Conservation (phyloP, 495 filamentous ascomycete species). For the Aspergillus haitiensis region DNA sequence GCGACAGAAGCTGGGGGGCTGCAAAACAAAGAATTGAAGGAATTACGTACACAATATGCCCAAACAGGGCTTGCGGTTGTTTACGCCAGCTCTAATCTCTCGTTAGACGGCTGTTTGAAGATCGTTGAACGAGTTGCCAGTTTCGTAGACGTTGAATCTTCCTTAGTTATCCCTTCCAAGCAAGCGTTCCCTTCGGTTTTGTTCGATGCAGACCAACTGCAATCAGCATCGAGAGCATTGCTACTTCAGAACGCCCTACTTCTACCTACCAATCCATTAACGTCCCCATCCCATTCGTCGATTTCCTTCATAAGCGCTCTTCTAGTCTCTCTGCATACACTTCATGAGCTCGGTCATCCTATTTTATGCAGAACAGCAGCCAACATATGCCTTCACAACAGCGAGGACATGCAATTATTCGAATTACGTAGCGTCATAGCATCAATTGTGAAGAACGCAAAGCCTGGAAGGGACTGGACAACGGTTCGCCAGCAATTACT, state of each 20-base stretch:
- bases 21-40: constrained; percentile 50
- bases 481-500: constrained; percentile 64
- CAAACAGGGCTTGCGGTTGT: constrained; percentile 71
- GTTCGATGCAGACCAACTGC: constrained; percentile 39
- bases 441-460: constrained; percentile 49
- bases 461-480: constrained; percentile 68
- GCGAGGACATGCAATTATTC: constrained; percentile 62
- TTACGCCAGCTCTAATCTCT: constrained; percentile 65
- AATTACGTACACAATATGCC: constrained; percentile 63
- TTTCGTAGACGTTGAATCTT: constrained; percentile 57
- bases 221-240: constrained; percentile 46
- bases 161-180: constrained; percentile 34
- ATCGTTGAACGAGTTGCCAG: constrained; percentile 60
- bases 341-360: constrained; percentile 59
- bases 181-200: constrained; percentile 32
- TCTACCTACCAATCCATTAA: constrained; percentile 62
- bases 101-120: constrained; percentile 60
- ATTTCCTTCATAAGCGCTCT: constrained; percentile 65
- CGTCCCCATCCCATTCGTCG: constrained; percentile 60
- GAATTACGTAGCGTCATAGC: constrained; percentile 65
- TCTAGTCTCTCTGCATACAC: constrained; percentile 64
- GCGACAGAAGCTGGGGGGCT: constrained; percentile 47
- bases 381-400: constrained; percentile 44
- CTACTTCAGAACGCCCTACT: constrained; percentile 60
- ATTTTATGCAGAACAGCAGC: constrained; percentile 57